A percentile compares a stretch with the other conserved stretches of the same genome.
phyloP scores from a whole-genome alignment of 768 basidiomycete species.

The Suillus clintonianus region DNA sequence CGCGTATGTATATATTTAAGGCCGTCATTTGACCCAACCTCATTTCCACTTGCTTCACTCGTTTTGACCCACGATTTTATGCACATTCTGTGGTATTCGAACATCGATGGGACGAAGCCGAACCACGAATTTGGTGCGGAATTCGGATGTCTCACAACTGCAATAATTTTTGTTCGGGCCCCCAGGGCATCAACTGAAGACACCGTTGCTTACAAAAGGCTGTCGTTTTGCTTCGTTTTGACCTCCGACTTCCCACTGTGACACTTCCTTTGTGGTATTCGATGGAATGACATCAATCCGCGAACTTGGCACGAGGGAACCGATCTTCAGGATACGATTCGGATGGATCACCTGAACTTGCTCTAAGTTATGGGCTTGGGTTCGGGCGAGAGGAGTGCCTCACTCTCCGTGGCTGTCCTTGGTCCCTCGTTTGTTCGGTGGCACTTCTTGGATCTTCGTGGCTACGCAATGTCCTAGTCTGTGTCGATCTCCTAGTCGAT shows the following conservation, averaged over 20 bases:
- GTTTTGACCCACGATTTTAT: too few species aligned
- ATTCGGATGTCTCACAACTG: too few species aligned
- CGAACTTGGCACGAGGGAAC: not conserved
- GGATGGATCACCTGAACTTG: not conserved
- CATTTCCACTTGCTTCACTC: too few species aligned
- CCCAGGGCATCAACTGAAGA: too few species aligned
- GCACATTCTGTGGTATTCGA: too few species aligned
- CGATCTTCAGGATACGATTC: not conserved
- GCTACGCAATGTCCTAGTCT: not conserved
- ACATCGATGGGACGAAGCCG: too few species aligned
- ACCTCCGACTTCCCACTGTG: not conserved
- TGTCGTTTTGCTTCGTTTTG: too few species aligned
- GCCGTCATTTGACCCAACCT: too few species aligned
- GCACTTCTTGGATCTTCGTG: not conserved
- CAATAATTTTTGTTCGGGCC: too few species aligned
- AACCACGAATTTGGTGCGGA: too few species aligned
- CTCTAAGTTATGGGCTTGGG: not conserved
- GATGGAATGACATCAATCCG: not conserved
- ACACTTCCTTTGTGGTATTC: not conserved
- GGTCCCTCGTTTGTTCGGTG: not conserved
- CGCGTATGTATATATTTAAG: too few species aligned
- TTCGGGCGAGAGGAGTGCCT: not conserved
- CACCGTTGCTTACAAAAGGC: too few species aligned
- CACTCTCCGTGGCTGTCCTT: not conserved
- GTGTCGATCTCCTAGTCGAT: not conserved